A percentile compares a stretch with the other conserved stretches of the same genome.
These are phyloP conservation scores for Staphylotrichum tortipilum DNA, from an alignment of 495 filamentous ascomycete genomes.

Conservation along the genomic window DNA sequence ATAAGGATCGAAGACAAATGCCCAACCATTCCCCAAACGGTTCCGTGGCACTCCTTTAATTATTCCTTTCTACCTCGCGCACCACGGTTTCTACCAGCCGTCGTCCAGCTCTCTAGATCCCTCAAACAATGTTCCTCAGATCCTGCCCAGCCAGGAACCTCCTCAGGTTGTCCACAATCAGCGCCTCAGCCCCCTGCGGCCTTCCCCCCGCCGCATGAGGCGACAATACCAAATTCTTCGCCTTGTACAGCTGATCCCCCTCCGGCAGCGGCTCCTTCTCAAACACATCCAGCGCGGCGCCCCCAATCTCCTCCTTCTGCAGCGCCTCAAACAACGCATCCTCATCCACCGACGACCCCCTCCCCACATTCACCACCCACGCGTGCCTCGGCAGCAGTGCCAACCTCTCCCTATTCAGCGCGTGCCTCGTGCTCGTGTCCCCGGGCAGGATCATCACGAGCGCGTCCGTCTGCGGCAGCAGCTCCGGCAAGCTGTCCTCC, in stretches of 20 bases:
- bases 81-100: no score
- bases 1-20: no score
- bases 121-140: slow-evolving; percentile 43
- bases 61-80: no score
- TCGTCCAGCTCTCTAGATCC: neutral
- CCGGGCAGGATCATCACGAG: slow-evolving; percentile 68
- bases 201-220: slow-evolving; percentile 44
- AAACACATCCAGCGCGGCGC: slow-evolving; percentile 69
- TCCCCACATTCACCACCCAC: slow-evolving; percentile 75
- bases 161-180: slow-evolving; percentile 47
- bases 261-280: slow-evolving; percentile 58
- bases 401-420: slow-evolving; percentile 58
- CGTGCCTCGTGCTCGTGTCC: slow-evolving; percentile 58
- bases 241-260: slow-evolving; percentile 29
- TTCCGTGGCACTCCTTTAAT: no score
- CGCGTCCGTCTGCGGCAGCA: slow-evolving; percentile 61
- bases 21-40: no score
- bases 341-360: slow-evolving; percentile 74
- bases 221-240: slow-evolving; percentile 33
- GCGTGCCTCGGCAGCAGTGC: slow-evolving; percentile 67
- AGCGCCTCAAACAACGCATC: slow-evolving; percentile 65
- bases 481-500: slow-evolving; percentile 41
- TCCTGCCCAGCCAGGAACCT: slow-evolving; percentile 44
- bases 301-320: slow-evolving; percentile 56
- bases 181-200: slow-evolving; percentile 43